Base-by-base conservation (phyloP, 768 basidiomycete species). In the Podaxis sp. region DNA sequence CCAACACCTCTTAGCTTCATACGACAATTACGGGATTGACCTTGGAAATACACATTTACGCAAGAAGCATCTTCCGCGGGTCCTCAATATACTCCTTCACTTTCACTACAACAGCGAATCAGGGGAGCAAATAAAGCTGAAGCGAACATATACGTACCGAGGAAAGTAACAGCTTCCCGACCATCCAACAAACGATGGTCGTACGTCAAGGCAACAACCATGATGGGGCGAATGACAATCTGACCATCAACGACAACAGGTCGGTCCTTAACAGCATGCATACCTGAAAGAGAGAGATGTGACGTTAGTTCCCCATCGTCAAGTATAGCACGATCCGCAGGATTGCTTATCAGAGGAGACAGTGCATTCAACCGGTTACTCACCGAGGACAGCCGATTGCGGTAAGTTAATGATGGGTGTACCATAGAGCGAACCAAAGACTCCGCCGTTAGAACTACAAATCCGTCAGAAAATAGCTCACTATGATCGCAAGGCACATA, bases 401-500 rank as follows among this genome's bases (percentile, higher is more conserved):
- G 96, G 96, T 51, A 96, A 80, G 82, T 98, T 99, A 79, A 99
- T 96, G 72, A 99, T 99, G 40, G 96, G 96, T n/a, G 96, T 99
- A 44, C 96, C 96, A 71, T 90, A 97, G 54, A 99, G 80, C 54
- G 94, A 96, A 49, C 96, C 96, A 71, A 99, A 99, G 73, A 99
- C 96, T 69, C 96, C 96, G 51, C 96, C 97, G 72, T 99, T 99
- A 44, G 97, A 99, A 75, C 95, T 96, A 65, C 24, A 30, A 65
- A 40, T 33, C 30, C 5, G 24, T 66, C 15, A 69, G 51, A 22
- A 46, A 26, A 6, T 38, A 26, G 42, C 12, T 17, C 9, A 63
- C 26, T 60, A 36, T 24, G 49, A 28, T 8, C 59, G 51, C 49
- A 24, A 63, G 13, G 0, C 36, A 22, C 90, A 66, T 68, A 95